Conservation (phyloP, 1,139 yeast species). For the Kodamaea arcana region DNA sequence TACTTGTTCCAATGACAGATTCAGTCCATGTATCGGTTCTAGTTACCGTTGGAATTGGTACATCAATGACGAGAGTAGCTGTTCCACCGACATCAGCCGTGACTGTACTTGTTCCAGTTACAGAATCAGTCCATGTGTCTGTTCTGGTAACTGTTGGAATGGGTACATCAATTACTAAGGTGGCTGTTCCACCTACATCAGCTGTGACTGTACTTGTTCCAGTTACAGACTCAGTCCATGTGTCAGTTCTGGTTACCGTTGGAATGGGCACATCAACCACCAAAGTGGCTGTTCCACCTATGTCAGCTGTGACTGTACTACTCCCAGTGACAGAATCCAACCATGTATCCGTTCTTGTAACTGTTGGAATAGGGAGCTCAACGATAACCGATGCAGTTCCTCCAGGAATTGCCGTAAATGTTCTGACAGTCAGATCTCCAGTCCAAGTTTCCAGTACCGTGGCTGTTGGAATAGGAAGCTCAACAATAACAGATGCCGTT, state of each 20-base stretch:
- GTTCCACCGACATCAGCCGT: constrained; percentile 10
- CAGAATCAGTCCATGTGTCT: constrained; percentile 4
- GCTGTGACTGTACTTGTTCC: constrained; percentile 3
- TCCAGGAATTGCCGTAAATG: constrained; percentile 5
- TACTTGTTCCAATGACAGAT: constrained; percentile 8
- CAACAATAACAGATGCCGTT: constrained; percentile 2
- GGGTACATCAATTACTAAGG: constrained; percentile 2
- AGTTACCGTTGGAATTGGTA: constrained; percentile 14
- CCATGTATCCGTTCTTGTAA: constrained; percentile 12
- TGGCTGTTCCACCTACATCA: constrained; percentile 3
- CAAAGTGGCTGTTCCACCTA: constrained; percentile 7
- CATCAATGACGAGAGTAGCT: constrained; percentile 13
- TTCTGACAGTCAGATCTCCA: not conserved
- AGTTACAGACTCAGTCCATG: constrained; percentile 4
- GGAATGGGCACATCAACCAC: constrained; percentile 4
- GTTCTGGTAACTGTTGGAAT: constrained; percentile 2
- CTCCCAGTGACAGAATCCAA: not conserved
- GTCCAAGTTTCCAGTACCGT: constrained; percentile 13
- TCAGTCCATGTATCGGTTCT: constrained; percentile 9
- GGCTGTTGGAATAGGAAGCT: constrained; percentile 2
- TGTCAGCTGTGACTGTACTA: constrained; percentile 3
- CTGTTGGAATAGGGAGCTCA: constrained; percentile 11
- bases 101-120: constrained; percentile 5
- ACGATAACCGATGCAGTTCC: constrained; percentile 14
- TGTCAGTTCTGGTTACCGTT: not conserved